phyloP scores from a whole-genome alignment of 805 yeast genomes.

The Naumovozyma baii region DNA sequence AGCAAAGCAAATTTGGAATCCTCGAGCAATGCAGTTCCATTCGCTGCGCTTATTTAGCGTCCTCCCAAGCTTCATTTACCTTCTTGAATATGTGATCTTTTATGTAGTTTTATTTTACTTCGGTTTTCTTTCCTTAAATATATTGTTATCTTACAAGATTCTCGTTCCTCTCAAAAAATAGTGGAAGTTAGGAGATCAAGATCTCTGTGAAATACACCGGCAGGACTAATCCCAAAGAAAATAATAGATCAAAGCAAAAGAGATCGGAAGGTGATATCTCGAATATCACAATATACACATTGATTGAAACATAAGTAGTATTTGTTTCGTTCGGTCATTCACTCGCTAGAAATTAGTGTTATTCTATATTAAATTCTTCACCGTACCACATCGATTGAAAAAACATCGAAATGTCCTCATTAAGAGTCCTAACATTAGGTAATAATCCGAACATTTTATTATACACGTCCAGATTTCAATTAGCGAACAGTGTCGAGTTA shows the following conservation, averaged over 20 bases:
- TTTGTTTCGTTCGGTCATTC: background rate
- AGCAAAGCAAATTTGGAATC: too few species aligned
- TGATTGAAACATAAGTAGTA: background rate
- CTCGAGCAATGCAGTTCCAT: too few species aligned
- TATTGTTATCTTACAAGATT: too few species aligned
- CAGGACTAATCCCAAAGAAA: background rate
- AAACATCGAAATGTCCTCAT: slow-evolving; percentile 10
- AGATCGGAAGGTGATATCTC: background rate
- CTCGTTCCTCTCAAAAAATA: too few species aligned
- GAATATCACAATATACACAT: background rate
- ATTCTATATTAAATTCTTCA: background rate
- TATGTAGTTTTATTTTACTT: too few species aligned
- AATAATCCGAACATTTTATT: slow-evolving; percentile 25
- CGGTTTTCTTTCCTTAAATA: too few species aligned
- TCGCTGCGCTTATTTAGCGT: too few species aligned
- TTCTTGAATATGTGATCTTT: too few species aligned
- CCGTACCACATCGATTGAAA: background rate
- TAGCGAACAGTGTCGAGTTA: slow-evolving; percentile 29
- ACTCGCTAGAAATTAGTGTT: too few species aligned
- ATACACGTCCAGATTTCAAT: slow-evolving; percentile 27
- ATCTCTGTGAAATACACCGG: background rate
- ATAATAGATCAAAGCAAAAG: background rate
- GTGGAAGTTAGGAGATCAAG: too few species aligned
- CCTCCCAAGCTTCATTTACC: too few species aligned
- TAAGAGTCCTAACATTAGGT: slow-evolving; percentile 25